Evolutionary conservation across 2,329 filamentous ascomycete species (phyloP).

Genomic region (Aspergillus awamori): DNA sequence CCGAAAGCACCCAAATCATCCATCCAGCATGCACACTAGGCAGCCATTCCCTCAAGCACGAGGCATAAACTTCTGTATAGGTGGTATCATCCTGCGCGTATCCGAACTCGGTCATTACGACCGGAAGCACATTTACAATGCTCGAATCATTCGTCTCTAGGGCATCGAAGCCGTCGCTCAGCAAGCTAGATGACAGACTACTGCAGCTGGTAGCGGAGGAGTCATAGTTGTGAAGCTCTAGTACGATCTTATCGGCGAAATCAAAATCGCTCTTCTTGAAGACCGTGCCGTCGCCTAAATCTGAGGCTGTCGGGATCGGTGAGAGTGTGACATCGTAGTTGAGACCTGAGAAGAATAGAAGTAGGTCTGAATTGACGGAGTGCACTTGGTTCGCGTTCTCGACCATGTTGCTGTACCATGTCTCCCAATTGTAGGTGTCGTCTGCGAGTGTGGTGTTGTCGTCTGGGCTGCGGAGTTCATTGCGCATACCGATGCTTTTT

Average conservation of each 20-base stretch:
- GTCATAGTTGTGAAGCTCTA: constrained; percentile 55
- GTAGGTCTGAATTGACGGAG: constrained; percentile 45
- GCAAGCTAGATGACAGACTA: constrained; percentile 38
- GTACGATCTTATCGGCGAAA: constrained; percentile 50
- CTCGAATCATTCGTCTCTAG: constrained; percentile 33
- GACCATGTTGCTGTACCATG: constrained; percentile 51
- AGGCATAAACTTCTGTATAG: constrained; percentile 55
- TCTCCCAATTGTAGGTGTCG: constrained; percentile 48
- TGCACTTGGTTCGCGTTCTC: constrained; percentile 47
- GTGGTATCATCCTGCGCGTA: constrained; percentile 54
- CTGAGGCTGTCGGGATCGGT: constrained; percentile 38
- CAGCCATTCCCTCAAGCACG: constrained; percentile 56
- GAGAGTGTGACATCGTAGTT: constrained; percentile 49
- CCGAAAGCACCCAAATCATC: constrained; percentile 62
- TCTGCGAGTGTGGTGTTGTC: constrained; percentile 14
- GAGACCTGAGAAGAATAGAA: constrained; percentile 55
- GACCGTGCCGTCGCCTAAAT: constrained; percentile 38
- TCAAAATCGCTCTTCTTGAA: constrained; percentile 44
- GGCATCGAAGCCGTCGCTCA: constrained; percentile 47
- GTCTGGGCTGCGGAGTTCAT: constrained; percentile 42
- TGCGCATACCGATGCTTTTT: constrained; percentile 40
- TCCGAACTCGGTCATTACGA: constrained; percentile 49
- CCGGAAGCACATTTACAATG: constrained; percentile 43
- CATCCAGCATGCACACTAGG: constrained; percentile 55
- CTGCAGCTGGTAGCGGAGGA: constrained; percentile 42